Conservation (phyloP, 495 filamentous ascomycete genomes). For the Trichoderma asperelloides region DNA sequence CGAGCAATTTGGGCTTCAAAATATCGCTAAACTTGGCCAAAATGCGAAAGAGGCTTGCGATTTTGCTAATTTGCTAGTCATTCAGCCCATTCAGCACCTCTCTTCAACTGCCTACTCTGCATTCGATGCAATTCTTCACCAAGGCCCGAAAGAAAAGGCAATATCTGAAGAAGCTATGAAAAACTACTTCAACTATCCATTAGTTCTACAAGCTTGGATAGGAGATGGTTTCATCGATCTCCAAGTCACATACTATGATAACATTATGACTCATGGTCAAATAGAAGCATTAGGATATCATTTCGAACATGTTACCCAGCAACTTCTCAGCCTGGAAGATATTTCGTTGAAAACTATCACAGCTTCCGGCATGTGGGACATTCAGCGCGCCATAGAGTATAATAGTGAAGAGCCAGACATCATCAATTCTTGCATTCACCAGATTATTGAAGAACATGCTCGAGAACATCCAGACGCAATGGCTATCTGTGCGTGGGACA, state of each 20-base stretch:
- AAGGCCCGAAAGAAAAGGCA: background rate
- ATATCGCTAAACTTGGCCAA: slow-evolving; percentile 17
- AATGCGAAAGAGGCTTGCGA: slow-evolving; percentile 9
- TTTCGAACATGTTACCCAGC: slow-evolving; percentile 9
- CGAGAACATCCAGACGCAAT: slow-evolving; percentile 13
- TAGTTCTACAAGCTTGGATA: background rate
- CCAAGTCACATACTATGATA: slow-evolving; percentile 12
- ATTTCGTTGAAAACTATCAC: background rate
- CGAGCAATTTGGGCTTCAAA: slow-evolving; percentile 39
- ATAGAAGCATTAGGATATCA: slow-evolving; percentile 17
- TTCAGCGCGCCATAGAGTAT: background rate
- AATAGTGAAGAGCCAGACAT: background rate
- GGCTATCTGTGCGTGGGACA: slow-evolving; percentile 42
- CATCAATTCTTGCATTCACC: background rate
- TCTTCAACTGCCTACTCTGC: background rate
- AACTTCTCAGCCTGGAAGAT: background rate
- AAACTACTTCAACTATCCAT: slow-evolving; percentile 1
- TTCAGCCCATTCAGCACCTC: slow-evolving; percentile 6
- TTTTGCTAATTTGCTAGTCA: slow-evolving; percentile 1
- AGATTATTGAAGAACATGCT: slow-evolving; percentile 15
- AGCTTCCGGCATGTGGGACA: background rate
- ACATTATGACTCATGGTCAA: slow-evolving; percentile 13
- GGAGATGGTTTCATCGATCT: background rate
- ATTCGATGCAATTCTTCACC: background rate
- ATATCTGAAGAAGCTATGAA: background rate